These are phyloP conservation scores for Fonsecaea erecta DNA, from an alignment of 2,329 filamentous ascomycete genomes.

Conservation along the genomic window DNA sequence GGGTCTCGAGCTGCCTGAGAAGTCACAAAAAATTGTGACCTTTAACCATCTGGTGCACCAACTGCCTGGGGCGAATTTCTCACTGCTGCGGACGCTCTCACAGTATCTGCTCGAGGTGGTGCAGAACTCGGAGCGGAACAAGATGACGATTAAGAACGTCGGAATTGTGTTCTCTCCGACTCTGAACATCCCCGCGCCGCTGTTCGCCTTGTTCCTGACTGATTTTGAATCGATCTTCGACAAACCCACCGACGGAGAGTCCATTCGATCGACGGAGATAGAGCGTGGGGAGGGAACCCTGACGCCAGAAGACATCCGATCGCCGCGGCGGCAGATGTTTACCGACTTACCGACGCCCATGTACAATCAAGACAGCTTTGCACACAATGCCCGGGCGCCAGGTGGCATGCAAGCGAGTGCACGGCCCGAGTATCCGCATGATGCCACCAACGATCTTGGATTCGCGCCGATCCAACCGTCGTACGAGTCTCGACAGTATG, in stretches of 20 bases:
- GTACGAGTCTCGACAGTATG: conserved; percentile 38
- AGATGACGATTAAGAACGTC: conserved; percentile 97
- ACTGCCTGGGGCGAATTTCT: conserved; percentile 78
- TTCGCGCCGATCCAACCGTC: conserved; percentile 50
- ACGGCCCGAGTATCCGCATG: conserved; percentile 56
- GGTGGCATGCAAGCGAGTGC: conserved; percentile 36
- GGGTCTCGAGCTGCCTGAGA: conserved; percentile 78
- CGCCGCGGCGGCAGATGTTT: conserved; percentile 69
- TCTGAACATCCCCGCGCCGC: conserved; percentile 90
- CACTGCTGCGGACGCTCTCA: conserved; percentile 81
- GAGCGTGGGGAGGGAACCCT: conserved; percentile 44
- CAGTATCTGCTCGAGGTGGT: conserved; percentile 90
- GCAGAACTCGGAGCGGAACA: conserved; percentile 86
- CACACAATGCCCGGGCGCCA: conserved; percentile 39
- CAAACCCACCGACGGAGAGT: conserved; percentile 53
- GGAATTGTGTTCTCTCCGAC: conserved; percentile 98
- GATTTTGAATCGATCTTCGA: conserved; percentile 88
- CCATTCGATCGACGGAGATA: conserved; percentile 28
- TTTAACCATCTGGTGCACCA: conserved; percentile 78
- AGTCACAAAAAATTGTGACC: conserved; percentile 74
- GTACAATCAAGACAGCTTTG: conserved; percentile 63
- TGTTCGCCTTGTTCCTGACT: conserved; percentile 91
- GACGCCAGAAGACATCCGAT: conserved; percentile 63
- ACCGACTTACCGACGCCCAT: conserved; percentile 68
- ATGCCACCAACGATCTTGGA: conserved; percentile 46